Conservation (phyloP, 2,329 filamentous ascomycete genomes). For the Graphium sp. region DNA sequence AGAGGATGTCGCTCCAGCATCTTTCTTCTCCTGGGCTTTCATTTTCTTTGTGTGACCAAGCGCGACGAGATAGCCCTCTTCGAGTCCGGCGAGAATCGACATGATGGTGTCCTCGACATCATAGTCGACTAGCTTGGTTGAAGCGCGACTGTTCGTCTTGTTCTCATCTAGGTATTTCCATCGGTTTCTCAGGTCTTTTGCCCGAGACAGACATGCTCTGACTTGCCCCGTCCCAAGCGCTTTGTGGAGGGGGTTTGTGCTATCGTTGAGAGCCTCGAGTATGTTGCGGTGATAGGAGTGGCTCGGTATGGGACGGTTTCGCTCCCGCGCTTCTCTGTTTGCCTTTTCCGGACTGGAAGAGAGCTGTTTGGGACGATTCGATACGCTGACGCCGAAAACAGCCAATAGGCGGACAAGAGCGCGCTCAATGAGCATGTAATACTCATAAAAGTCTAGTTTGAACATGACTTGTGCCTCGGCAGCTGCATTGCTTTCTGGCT, state of each 20-base stretch:
- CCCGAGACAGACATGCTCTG: constrained; percentile 39
- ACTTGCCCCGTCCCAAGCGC: constrained; percentile 39
- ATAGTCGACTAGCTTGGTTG: constrained; percentile 35
- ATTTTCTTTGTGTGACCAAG: constrained; percentile 20
- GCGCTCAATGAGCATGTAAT: constrained; percentile 56
- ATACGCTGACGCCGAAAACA: constrained; percentile 41
- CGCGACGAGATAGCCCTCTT: constrained; percentile 36
- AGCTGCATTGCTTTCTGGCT: constrained; percentile 5
- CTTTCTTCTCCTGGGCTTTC: neutral
- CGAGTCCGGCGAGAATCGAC: constrained; percentile 39
- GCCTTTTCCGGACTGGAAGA: neutral
- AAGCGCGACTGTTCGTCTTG: constrained; percentile 8
- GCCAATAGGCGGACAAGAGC: constrained; percentile 50
- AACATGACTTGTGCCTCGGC: constrained; percentile 48
- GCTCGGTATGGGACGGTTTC: neutral
- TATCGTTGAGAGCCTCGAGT: constrained; percentile 40
- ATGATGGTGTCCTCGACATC: constrained; percentile 43
- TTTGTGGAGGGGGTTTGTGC: constrained; percentile 34
- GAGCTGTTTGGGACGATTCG: constrained; percentile 11
- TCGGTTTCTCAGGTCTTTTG: constrained; percentile 54
- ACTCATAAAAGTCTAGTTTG: constrained; percentile 65
- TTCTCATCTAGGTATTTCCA: constrained; percentile 52
- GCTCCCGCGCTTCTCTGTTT: constrained; percentile 1
- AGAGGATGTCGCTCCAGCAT: neutral
- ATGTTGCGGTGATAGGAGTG: constrained; percentile 58